Evolutionary conservation across 345 rosid genomes (phyloP).

Genomic region (Hevea brasiliensis): DNA sequence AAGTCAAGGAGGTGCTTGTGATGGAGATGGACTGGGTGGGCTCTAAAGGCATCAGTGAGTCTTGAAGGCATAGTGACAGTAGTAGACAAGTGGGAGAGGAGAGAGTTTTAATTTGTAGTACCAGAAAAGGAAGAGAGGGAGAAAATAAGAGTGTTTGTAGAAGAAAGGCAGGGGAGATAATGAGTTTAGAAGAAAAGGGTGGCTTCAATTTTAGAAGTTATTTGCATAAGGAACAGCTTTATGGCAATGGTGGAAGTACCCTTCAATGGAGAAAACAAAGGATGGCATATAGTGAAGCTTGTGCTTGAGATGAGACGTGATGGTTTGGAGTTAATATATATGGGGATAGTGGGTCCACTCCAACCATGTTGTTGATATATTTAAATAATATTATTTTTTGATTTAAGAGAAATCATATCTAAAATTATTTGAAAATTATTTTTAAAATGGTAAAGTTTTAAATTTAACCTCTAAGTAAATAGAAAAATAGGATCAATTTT

Average conservation of each 20-base stretch:
- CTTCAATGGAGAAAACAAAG: constrained; percentile 4
- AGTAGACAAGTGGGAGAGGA: too few relatives aligned
- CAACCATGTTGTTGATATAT: neutral
- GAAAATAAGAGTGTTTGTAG: neutral
- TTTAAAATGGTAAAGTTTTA: too few relatives aligned
- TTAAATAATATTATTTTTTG: neutral
- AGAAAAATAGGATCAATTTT: too few relatives aligned
- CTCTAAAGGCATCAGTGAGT: constrained; percentile 47
- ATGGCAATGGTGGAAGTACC: neutral
- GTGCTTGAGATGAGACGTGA: neutral
- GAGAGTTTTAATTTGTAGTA: neutral
- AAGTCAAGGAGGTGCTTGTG: constrained; percentile 55
- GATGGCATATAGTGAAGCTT: neutral
- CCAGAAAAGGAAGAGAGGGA: neutral
- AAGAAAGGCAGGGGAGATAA: neutral
- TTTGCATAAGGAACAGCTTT: neutral
- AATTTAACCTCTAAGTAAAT: too few relatives aligned
- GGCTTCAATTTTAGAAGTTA: neutral
- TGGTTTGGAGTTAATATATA: neutral
- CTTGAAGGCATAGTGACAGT: constrained; percentile 58
- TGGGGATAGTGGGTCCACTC: neutral
- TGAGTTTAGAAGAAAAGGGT: too few relatives aligned
- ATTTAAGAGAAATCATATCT: neutral
- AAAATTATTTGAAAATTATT: too few relatives aligned
- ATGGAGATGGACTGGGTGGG: constrained; percentile 55